These are phyloP conservation scores for Coniosporium uncinatum DNA, from an alignment of 2,329 filamentous ascomycete species.

Conservation along the genomic window DNA sequence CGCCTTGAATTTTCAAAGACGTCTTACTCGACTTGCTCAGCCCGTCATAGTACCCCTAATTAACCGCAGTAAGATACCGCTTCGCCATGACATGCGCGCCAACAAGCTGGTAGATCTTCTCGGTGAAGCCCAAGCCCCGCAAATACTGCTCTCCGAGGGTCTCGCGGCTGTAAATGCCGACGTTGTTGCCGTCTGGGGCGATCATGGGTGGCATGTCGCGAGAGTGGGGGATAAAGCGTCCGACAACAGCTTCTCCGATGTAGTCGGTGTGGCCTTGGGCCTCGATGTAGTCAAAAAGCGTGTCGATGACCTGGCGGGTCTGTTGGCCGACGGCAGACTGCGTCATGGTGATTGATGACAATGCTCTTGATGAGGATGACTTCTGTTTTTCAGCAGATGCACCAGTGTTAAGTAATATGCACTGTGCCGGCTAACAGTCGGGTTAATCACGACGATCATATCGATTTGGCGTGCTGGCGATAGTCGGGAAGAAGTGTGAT, in stretches of 20 bases:
- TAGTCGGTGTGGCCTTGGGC: slow-evolving; percentile 25
- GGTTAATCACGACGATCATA: too few species aligned
- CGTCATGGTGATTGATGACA: too few species aligned
- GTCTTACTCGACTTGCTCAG: slow-evolving; percentile 20
- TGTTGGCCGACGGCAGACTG: too few species aligned
- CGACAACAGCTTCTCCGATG: slow-evolving; percentile 25
- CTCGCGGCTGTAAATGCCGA: slow-evolving; percentile 19
- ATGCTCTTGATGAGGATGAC: too few species aligned
- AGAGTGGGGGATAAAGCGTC: slow-evolving; percentile 21
- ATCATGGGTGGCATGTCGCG: slow-evolving; percentile 17
- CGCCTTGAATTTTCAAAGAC: slow-evolving; percentile 22
- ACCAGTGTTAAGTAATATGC: too few species aligned
- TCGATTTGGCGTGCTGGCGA: too few species aligned
- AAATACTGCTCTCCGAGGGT: slow-evolving; percentile 20
- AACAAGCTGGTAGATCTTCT: slow-evolving; percentile 18
- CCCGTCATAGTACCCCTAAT: slow-evolving; percentile 17
- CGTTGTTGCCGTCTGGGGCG: slow-evolving; percentile 15
- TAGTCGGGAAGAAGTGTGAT: too few species aligned
- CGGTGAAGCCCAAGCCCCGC: slow-evolving; percentile 18
- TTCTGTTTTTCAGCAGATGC: too few species aligned
- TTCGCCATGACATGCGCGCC: slow-evolving; percentile 24
- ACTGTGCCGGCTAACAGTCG: too few species aligned
- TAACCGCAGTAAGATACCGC: slow-evolving; percentile 18
- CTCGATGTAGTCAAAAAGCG: slow-evolving; percentile 16
- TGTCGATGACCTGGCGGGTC: too few species aligned